Evolutionary conservation across 2,329 filamentous ascomycete species (phyloP), one percentile per base, ranked within the genome.

Genomic region (Didymella exigua): DNA sequence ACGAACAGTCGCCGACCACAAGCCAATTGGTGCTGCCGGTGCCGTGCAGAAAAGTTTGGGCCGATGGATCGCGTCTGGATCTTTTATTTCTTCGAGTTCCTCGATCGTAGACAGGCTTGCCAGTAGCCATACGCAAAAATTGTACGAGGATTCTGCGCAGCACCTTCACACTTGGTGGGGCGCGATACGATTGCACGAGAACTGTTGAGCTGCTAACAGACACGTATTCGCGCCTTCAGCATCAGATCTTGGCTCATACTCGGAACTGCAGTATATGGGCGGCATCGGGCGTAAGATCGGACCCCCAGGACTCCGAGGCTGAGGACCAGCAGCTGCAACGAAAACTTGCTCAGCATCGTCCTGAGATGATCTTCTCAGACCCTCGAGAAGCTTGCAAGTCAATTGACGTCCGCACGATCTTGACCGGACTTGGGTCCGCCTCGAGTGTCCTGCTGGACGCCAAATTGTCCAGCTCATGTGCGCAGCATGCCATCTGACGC

Each of bases 271-370:
- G 63, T 56, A 65, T 54, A 63, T 65, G 63, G 65, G 62, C 59
- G 65, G 62, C 59, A 59, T 60, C 62, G 58, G 55, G 58, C 59
- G 64, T 72, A 63, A 73, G 68, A 73, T 60, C 65, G 70, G 71
- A 63, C 55, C 34, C 29, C 54, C 47, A 49, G 51, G 44, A 51
- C 45, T 47, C 60, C 67, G 69, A 68, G 63, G 69, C 68, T 72
- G 69, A 66, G 71, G 67, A 68, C 62, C 60, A 58, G 54, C 51
- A 59, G 49, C 58, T 56, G 54, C 57, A 55, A 56, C 57, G 31
- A 61, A 66, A 63, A 62, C 56, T 62, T 60, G 57, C 62, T 41
- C 50, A 46, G 38, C 52, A 38, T 53, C 31, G 29, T 43, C 10
- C 18, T 52, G 24, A 41, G 42, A 31, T 36, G 23, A 37, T 46